Percentiles rank a stretch among this genome's conserved stretches.
Evolutionary conservation across 202 grass and related monocot species (phyloP).

Genomic region (Dendrocalamus latiflorus): DNA sequence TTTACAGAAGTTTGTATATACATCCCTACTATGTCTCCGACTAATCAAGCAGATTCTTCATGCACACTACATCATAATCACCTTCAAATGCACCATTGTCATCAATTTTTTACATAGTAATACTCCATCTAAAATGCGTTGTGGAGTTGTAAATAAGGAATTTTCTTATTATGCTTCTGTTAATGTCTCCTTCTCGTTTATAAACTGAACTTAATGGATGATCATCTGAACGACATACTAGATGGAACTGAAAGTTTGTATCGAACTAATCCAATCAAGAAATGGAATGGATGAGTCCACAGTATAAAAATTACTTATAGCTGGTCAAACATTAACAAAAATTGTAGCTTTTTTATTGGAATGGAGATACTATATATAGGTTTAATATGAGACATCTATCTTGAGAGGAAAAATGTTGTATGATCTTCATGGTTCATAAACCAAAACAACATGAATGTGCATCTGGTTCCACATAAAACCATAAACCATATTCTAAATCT

Average conservation of each 20-base stretch:
- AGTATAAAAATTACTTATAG: neutral
- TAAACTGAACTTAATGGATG: neutral
- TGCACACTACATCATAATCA: neutral
- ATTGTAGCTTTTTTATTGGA: neutral
- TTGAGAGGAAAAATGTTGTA: constrained; percentile 31
- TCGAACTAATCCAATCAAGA: neutral
- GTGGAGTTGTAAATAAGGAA: neutral
- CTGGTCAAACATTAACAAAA: neutral
- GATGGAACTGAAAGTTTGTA: neutral
- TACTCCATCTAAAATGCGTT: neutral
- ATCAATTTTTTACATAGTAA: neutral
- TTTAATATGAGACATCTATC: neutral
- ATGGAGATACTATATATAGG: neutral
- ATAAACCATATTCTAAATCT: too few species aligned
- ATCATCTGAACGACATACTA: neutral
- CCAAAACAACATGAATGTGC: neutral
- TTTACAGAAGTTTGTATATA: neutral
- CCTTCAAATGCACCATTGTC: neutral
- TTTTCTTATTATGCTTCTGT: neutral
- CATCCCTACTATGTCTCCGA: too few species aligned
- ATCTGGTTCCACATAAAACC: neutral
- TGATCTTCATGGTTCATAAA: neutral
- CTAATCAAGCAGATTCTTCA: neutral
- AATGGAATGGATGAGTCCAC: neutral
- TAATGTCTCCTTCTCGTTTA: neutral